Evolutionary conservation across 805 yeast genomes (phyloP).

Genomic region (Isabelozyma heimii): DNA sequence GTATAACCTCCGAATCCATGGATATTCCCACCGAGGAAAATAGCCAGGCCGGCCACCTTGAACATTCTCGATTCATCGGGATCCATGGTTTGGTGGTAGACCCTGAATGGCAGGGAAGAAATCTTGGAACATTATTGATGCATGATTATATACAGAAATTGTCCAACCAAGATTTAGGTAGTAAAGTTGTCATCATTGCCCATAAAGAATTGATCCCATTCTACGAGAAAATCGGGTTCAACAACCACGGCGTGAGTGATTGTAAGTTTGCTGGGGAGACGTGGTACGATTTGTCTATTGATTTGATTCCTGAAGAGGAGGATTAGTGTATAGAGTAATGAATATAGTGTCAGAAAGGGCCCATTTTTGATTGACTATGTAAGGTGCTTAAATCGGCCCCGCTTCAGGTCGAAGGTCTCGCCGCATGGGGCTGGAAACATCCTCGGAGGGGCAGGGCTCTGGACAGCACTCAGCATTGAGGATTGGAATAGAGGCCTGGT

Average conservation of each 20-base stretch:
- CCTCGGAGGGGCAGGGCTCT: too few species aligned
- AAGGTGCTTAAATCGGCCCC: background rate
- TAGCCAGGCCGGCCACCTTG: conserved; percentile 61
- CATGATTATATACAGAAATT: conserved; percentile 90
- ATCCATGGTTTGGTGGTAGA: conserved; percentile 79
- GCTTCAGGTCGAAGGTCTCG: too few species aligned
- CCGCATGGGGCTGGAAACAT: too few species aligned
- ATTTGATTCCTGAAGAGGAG: conserved; percentile 43
- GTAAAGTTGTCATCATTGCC: conserved; percentile 69
- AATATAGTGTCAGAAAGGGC: background rate
- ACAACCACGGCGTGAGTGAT: conserved; percentile 60
- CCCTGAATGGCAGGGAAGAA: conserved; percentile 75
- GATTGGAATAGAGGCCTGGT: too few species aligned
- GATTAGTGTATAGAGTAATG: conserved; percentile 12
- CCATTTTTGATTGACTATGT: background rate
- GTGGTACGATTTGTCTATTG: conserved; percentile 61
- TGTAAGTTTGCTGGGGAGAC: conserved; percentile 55
- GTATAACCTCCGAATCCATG: conserved; percentile 61
- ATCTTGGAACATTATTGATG: conserved; percentile 76
- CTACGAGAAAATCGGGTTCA: conserved; percentile 80
- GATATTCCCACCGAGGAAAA: conserved; percentile 44
- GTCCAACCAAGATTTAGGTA: conserved; percentile 83
- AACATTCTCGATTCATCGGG: conserved; percentile 70
- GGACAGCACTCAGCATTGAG: too few species aligned
- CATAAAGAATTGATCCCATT: conserved; percentile 69